phyloP scores from a whole-genome alignment of 768 basidiomycete genomes.

The Nidula microcarpa region DNA sequence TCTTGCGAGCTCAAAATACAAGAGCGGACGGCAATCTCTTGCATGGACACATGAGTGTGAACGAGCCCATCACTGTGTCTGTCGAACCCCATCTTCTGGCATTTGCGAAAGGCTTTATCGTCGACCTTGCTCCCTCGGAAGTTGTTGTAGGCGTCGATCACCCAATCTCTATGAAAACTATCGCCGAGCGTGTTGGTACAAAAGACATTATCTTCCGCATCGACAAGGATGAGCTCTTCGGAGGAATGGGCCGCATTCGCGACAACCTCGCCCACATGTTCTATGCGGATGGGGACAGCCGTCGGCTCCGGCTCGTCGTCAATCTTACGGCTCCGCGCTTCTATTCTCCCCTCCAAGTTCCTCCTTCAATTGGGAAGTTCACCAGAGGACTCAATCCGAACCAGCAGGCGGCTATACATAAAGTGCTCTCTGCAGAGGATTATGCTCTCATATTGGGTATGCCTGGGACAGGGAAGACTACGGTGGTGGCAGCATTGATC shows the following conservation, averaged over 20 bases:
- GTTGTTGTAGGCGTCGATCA: conserved; percentile 86
- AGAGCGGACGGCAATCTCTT: conserved; percentile 39
- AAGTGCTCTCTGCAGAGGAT: conserved; percentile 76
- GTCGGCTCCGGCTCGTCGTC: conserved; percentile 73
- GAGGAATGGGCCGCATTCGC: conserved; percentile 84
- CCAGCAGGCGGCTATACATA: conserved; percentile 70
- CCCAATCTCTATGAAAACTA: conserved; percentile 48
- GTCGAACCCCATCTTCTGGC: conserved; percentile 86
- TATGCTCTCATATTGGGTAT: conserved; percentile 94
- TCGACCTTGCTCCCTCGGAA: conserved; percentile 59
- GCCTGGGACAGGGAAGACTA: conserved; percentile 99
- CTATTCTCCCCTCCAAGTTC: conserved; percentile 5
- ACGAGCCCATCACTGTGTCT: conserved; percentile 85
- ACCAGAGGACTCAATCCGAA: conserved; percentile 58
- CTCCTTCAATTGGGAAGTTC: conserved; percentile 18
- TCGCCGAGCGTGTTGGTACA: conserved; percentile 23
- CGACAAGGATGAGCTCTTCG: conserved; percentile 89
- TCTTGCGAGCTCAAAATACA: conserved; percentile 34
- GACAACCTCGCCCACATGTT: conserved; percentile 90
- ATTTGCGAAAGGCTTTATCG: conserved; percentile 78
- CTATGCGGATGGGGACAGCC: conserved; percentile 70
- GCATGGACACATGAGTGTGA: conserved; percentile 72
- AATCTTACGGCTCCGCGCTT: conserved; percentile 48
- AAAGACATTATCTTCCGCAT: conserved; percentile 65
- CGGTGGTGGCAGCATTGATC: conserved; percentile 88